These are phyloP conservation scores for Ganoderma leucocontextum DNA, from an alignment of 1,284 basidiomycete species.

Conservation along the genomic window DNA sequence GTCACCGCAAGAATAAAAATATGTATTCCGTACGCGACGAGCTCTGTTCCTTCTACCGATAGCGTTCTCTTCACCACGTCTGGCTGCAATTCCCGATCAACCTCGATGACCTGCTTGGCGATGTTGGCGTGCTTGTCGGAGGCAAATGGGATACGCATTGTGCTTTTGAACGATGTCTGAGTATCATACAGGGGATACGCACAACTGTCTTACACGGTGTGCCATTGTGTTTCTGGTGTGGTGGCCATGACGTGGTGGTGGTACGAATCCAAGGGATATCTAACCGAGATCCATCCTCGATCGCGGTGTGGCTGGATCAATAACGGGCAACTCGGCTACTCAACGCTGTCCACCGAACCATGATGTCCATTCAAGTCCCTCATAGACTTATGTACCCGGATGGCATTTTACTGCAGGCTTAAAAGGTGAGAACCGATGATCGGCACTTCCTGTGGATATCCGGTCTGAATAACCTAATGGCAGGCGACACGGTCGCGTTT, in stretches of 20 bases:
- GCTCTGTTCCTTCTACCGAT: constrained; percentile 65
- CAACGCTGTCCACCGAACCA: background rate
- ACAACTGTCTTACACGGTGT: constrained; percentile 39
- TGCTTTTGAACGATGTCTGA: constrained; percentile 49
- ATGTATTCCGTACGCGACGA: constrained; percentile 68
- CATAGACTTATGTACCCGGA: background rate
- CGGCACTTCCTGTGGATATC: background rate
- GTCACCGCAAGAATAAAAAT: constrained; percentile 1
- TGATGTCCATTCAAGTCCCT: background rate
- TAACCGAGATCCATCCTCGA: constrained; percentile 11
- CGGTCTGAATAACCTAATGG: background rate
- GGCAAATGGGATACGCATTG: constrained; percentile 80
- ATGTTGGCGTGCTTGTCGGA: constrained; percentile 78
- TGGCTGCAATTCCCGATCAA: constrained; percentile 85
- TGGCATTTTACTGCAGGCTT: background rate
- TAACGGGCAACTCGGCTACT: background rate
- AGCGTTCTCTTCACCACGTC: constrained; percentile 79
- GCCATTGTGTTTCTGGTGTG: constrained; percentile 36
- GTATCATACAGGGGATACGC: background rate
- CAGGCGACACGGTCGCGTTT: background rate
- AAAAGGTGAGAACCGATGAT: background rate
- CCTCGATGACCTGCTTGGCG: constrained; percentile 83
- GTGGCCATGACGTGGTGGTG: constrained; percentile 38
- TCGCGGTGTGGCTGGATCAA: constrained; percentile 2
- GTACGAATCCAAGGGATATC: constrained; percentile 19